Evolutionary conservation across 805 yeast genomes (phyloP).

Genomic region (Ogataea polymorpha): DNA sequence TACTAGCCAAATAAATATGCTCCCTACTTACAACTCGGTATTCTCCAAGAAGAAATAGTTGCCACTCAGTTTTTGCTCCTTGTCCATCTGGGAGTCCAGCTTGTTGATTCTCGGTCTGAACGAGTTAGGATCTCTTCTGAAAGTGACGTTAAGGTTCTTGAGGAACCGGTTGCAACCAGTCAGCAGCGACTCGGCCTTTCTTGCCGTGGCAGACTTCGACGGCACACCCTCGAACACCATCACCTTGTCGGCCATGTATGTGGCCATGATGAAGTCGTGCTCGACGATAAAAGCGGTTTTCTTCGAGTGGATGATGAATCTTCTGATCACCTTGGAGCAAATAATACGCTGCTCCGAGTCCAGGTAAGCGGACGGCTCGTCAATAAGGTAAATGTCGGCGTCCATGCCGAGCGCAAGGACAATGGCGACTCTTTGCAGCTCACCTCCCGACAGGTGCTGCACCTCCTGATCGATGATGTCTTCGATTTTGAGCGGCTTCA

Average conservation of each 20-base stretch:
- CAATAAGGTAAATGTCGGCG: slow-evolving; percentile 95
- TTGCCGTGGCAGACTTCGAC: slow-evolving; percentile 79
- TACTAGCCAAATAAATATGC: slow-evolving; percentile 7
- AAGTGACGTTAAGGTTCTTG: slow-evolving; percentile 95
- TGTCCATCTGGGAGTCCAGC: slow-evolving; percentile 97
- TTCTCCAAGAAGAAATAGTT: slow-evolving; percentile 95
- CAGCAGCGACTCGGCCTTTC: slow-evolving; percentile 85
- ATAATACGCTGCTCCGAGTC: slow-evolving; percentile 99
- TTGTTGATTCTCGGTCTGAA: slow-evolving; percentile 99
- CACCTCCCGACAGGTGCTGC: slow-evolving; percentile 98
- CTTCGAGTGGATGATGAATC: slow-evolving; percentile 92
- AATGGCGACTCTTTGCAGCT: slow-evolving; percentile 98
- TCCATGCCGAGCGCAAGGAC: slow-evolving; percentile 89
- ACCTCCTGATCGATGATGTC: slow-evolving; percentile 97
- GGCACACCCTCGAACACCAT: slow-evolving; percentile 97
- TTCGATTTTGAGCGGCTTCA: slow-evolving; percentile 90
- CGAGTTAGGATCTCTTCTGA: slow-evolving; percentile 98
- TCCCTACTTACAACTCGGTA: slow-evolving; percentile 34
- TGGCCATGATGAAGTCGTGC: slow-evolving; percentile 99
- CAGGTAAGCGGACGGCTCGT: slow-evolving; percentile 98
- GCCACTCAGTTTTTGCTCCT: slow-evolving; percentile 89
- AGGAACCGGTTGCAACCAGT: slow-evolving; percentile 97
- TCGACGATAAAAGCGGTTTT: slow-evolving; percentile 99
- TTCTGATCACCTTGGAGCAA: slow-evolving; percentile 96
- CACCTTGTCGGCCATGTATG: slow-evolving; percentile 97